Base-by-base conservation (phyloP, 805 yeast genomes). In the Torulaspora maleeae region DNA sequence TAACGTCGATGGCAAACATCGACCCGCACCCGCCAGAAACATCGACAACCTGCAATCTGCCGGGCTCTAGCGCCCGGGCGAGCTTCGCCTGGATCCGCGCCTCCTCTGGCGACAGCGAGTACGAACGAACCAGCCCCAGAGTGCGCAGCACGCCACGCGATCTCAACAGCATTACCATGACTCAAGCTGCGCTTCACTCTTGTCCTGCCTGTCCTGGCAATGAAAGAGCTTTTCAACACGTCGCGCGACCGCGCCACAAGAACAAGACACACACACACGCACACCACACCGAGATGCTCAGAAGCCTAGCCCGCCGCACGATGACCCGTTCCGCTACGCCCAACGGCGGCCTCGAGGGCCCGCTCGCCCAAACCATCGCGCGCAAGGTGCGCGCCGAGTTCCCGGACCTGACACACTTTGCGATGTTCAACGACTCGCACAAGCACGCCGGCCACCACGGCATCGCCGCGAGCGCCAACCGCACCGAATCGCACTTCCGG, bases 11-110 rank as follows among this genome's bases (percentile, higher is more conserved):
- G 38, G 95, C 88, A 68, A 88, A 93, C 99, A 93, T 93, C 5
- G 97, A 89, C 1, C 99, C 99, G 68, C 99, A 93, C 0, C 99
- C 99, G 15, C 91, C 98, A 22, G 93, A 82, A 7, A 91, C 80
- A 61, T 91, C 98, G 52, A 74, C 72, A 5, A 91, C 97, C 22
- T 74, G 72, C 37, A 90, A 68, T 28, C 66, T 67, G 25, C 68
- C 63, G 1, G 99, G 97, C 5, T 70, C 53, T 38, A 91, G 76
- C 44, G 74, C 74, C 19, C 71, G 64, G 9, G 72, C 57, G 32
- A 89, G 69, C 45, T 79, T 79, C 20, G 73, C 67, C 58, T 70
- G 82, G 20, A 89, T 76, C 61, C 81, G 73, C 41, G 69, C 62
- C 64, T 89, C 96, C 57, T 82, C 64, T 8, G 54, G 52, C 1